A percentile compares a stretch with the other conserved stretches of the same genome.
phyloP scores from a whole-genome alignment of 192 early-diverging fungal genomes.

The Backusella liffmaniae region DNA sequence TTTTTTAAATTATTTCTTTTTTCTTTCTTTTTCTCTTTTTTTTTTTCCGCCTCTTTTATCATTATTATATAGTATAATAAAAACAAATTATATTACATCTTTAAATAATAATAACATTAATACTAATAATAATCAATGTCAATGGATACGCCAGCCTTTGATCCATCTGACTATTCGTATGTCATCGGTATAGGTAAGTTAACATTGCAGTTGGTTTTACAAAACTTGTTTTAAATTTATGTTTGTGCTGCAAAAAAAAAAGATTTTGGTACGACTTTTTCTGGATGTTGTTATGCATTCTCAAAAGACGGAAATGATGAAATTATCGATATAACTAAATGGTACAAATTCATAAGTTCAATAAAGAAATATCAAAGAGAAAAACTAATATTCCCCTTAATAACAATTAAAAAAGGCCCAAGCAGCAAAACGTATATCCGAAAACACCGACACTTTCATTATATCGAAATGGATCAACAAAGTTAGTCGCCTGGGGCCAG shows the following conservation, averaged over 20 bases:
- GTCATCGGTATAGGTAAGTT: conserved; percentile 35
- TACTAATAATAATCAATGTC: neutral
- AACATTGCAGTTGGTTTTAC: neutral
- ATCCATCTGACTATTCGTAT: conserved; percentile 27
- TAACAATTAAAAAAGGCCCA: conserved; percentile 1
- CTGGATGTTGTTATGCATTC: conserved; percentile 47
- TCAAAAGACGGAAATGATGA: conserved; percentile 40
- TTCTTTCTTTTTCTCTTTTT: neutral
- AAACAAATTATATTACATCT: neutral
- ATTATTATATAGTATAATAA: neutral
- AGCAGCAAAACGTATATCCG: conserved; percentile 14
- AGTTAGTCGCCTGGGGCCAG: conserved; percentile 48
- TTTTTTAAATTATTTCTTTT: neutral
- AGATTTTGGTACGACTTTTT: conserved; percentile 44
- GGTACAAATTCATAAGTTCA: conserved; percentile 3
- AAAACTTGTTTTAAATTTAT: neutral
- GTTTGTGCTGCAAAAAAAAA: conserved; percentile 7
- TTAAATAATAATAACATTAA: neutral
- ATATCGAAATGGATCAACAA: conserved; percentile 38
- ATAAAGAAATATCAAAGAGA: neutral
- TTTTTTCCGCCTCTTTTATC: neutral
- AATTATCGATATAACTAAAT: conserved; percentile 45
- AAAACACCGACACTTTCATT: conserved; percentile 42
- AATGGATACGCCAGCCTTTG: conserved; percentile 21
- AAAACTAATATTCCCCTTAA: neutral